A percentile compares a stretch with the other conserved stretches of the same genome.
phyloP scores from a whole-genome alignment of 2,329 filamentous ascomycete species.

The Aspergillus sp. region DNA sequence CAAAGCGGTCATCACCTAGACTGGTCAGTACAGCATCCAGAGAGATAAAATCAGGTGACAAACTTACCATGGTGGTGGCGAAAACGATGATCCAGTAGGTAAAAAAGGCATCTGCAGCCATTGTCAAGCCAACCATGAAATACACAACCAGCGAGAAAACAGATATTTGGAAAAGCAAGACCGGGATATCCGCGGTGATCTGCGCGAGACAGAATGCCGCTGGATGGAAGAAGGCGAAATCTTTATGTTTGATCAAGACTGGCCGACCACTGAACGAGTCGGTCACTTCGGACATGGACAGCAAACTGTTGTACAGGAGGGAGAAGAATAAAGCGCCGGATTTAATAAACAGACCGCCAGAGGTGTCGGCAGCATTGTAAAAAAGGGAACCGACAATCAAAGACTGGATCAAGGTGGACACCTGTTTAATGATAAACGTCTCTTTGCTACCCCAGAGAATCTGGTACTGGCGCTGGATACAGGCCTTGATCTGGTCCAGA shows the following conservation, averaged over 20 bases:
- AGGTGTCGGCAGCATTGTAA: slow-evolving; percentile 53
- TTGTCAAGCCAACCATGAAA: slow-evolving; percentile 54
- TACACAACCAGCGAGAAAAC: slow-evolving; percentile 53
- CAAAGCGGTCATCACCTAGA: slow-evolving; percentile 48
- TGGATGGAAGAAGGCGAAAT: slow-evolving; percentile 52
- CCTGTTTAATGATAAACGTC: slow-evolving; percentile 56
- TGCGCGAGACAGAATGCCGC: slow-evolving; percentile 37
- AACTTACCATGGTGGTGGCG: slow-evolving; percentile 43
- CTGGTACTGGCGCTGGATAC: slow-evolving; percentile 54
- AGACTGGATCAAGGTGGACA: slow-evolving; percentile 50
- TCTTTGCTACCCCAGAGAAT: slow-evolving; percentile 58
- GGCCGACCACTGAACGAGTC: slow-evolving; percentile 54
- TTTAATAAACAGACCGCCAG: slow-evolving; percentile 56
- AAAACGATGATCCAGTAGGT: slow-evolving; percentile 52
- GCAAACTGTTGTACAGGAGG: slow-evolving; percentile 53
- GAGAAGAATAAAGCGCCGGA: slow-evolving; percentile 58
- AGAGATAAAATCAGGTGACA: no score
- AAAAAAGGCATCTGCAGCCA: slow-evolving; percentile 49
- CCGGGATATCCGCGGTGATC: slow-evolving; percentile 44
- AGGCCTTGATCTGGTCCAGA: slow-evolving; percentile 47
- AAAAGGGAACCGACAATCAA: slow-evolving; percentile 60
- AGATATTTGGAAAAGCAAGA: slow-evolving; percentile 53
- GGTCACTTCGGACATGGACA: slow-evolving; percentile 60
- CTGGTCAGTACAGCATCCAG: slow-evolving; percentile 5
- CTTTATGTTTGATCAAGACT: slow-evolving; percentile 51